Conservation (phyloP, 805 yeast species). For the Hanseniaspora meyeri region DNA sequence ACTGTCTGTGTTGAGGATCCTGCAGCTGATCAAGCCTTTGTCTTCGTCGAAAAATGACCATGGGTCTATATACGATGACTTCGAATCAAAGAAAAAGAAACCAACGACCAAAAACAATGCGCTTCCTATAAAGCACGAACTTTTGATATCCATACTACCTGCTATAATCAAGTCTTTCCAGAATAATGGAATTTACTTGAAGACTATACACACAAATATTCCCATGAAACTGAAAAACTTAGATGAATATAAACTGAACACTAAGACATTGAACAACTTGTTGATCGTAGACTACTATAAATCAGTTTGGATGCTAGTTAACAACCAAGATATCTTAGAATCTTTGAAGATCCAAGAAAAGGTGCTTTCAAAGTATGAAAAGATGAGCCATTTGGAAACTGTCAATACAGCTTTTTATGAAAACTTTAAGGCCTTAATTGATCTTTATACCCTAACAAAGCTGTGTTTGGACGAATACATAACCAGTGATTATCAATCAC, state of each 20-base stretch:
- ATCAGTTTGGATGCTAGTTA: background rate
- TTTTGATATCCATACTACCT: background rate
- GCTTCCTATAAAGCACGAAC: background rate
- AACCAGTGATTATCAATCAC: background rate
- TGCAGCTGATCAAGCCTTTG: constrained; percentile 4
- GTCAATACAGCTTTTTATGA: background rate
- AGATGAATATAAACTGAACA: constrained; percentile 1
- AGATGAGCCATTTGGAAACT: background rate
- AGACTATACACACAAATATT: constrained; percentile 7
- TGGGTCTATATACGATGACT: background rate
- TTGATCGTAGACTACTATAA: background rate
- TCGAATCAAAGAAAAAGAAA: background rate
- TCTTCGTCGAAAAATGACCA: background rate
- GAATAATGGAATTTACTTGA: background rate
- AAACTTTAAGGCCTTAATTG: background rate
- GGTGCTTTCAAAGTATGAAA: background rate
- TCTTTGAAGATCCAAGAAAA: background rate
- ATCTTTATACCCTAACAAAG: background rate
- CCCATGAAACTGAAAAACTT: constrained; percentile 3
- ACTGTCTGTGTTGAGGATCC: background rate
- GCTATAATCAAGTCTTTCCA: constrained; percentile 3
- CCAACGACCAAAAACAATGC: background rate
- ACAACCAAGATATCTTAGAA: constrained; percentile 4
- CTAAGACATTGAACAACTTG: background rate
- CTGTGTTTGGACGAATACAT: constrained; percentile 4